phyloP scores from a whole-genome alignment of 1,284 basidiomycete species.

The Cerrena zonata region DNA sequence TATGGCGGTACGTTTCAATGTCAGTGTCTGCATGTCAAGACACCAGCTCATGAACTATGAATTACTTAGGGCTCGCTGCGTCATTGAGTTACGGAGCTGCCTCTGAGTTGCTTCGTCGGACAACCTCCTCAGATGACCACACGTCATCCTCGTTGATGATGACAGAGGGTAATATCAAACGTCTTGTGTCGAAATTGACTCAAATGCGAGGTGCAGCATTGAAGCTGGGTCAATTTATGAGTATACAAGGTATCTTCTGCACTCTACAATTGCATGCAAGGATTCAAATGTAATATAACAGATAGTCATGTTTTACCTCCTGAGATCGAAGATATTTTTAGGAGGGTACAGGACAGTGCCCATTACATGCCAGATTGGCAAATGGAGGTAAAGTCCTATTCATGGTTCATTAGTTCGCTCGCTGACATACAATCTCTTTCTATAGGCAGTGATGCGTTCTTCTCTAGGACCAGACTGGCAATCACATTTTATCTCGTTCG shows the following conservation, averaged over 20 bases:
- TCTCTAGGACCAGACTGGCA: constrained; percentile 79
- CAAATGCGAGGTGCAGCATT: constrained; percentile 95
- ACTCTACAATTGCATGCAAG: background rate
- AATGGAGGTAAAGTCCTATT: constrained; percentile 65
- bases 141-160: constrained; percentile 60
- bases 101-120: constrained; percentile 35
- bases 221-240: constrained; percentile 95
- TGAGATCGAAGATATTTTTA: constrained; percentile 84
- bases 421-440: background rate
- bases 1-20: constrained; percentile 70
- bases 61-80: constrained; percentile 60
- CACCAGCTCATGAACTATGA: background rate
- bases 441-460: constrained; percentile 67
- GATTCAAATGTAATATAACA: constrained; percentile 23
- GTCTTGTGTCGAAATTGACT: constrained; percentile 87
- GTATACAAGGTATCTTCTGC: constrained; percentile 75
- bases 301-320: constrained; percentile 86
- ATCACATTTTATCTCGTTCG: constrained; percentile 69
- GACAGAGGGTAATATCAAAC: constrained; percentile 84
- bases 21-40: background rate
- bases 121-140: constrained; percentile 21
- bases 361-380: constrained; percentile 99
- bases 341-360: constrained; percentile 89
- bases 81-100: constrained; percentile 70
- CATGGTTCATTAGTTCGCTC: background rate